phyloP scores from a whole-genome alignment of 192 early-diverging fungal genomes.

The Umbelopsis isabellina region DNA sequence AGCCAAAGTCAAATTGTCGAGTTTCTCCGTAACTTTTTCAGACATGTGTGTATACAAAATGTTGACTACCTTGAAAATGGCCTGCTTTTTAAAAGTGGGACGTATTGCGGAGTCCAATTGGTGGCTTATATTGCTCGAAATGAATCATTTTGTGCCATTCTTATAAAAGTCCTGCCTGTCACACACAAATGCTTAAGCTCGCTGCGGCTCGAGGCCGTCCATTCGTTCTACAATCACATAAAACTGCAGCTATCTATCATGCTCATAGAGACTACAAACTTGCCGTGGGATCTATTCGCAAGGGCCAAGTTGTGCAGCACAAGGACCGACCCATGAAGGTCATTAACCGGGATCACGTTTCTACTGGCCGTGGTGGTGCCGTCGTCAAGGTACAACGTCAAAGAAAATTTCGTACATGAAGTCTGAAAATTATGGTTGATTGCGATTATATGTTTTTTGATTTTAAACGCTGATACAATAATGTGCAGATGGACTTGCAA shows the following conservation, averaged over 20 bases:
- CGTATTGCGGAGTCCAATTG: neutral
- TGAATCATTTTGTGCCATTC: neutral
- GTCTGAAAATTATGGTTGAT: neutral
- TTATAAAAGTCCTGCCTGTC: neutral
- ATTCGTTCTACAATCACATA: neutral
- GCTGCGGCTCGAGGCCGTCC: constrained; percentile 8
- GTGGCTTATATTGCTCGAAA: neutral
- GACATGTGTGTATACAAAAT: neutral
- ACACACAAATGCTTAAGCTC: constrained; percentile 13
- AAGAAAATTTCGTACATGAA: neutral
- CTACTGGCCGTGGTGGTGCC: constrained; percentile 71
- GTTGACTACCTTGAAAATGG: neutral
- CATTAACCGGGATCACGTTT: constrained; percentile 61
- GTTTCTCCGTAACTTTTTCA: constrained; percentile 4
- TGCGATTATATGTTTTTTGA: neutral
- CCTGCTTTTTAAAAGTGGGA: neutral
- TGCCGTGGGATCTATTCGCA: constrained; percentile 57
- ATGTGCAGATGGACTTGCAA: constrained; percentile 65
- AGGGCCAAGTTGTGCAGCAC: constrained; percentile 71
- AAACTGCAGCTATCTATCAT: neutral
- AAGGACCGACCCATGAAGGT: constrained; percentile 72
- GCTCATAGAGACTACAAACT: constrained; percentile 52
- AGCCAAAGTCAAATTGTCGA: constrained; percentile 7
- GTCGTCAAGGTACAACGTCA: constrained; percentile 55
- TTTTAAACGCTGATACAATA: neutral